A percentile compares a stretch with the other conserved stretches of the same genome.
These are phyloP conservation scores for Pezizomycotina sp. DNA, from an alignment of 2,329 filamentous ascomycete species.

Conservation along the genomic window DNA sequence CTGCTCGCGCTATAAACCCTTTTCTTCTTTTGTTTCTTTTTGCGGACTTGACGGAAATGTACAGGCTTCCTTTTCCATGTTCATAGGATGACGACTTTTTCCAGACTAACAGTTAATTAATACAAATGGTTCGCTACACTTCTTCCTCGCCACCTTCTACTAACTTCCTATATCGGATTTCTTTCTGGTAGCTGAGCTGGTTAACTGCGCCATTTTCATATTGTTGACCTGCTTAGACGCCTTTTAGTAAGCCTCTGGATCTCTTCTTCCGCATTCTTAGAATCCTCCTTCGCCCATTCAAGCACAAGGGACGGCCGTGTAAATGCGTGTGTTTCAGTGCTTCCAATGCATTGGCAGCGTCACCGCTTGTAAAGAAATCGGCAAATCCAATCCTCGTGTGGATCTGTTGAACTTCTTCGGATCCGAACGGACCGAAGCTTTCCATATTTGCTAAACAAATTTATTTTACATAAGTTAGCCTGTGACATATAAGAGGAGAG, in stretches of 20 bases:
- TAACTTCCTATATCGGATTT: constrained; percentile 55
- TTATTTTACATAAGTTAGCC: no score
- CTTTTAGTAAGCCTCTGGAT: constrained; percentile 94
- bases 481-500: not conserved
- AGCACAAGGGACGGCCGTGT: constrained; percentile 77
- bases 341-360: constrained; percentile 80
- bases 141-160: constrained; percentile 2
- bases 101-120: not conserved
- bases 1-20: no score
- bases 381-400: constrained; percentile 86
- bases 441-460: constrained; percentile 53
- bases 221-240: constrained; percentile 79
- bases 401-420: constrained; percentile 87
- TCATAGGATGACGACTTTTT: not conserved
- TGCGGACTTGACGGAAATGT: not conserved
- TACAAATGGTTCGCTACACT: constrained; percentile 3
- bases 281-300: constrained; percentile 77
- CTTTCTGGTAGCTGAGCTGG: constrained; percentile 56
- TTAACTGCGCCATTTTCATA: constrained; percentile 76
- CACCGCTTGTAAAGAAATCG: constrained; percentile 78
- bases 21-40: no score
- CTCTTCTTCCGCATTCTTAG: constrained; percentile 83
- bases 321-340: constrained; percentile 86
- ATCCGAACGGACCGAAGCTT: constrained; percentile 75
- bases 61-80: not conserved